phyloP scores from a whole-genome alignment of 2,329 filamentous ascomycete species.

The Aspergillus sp. region DNA sequence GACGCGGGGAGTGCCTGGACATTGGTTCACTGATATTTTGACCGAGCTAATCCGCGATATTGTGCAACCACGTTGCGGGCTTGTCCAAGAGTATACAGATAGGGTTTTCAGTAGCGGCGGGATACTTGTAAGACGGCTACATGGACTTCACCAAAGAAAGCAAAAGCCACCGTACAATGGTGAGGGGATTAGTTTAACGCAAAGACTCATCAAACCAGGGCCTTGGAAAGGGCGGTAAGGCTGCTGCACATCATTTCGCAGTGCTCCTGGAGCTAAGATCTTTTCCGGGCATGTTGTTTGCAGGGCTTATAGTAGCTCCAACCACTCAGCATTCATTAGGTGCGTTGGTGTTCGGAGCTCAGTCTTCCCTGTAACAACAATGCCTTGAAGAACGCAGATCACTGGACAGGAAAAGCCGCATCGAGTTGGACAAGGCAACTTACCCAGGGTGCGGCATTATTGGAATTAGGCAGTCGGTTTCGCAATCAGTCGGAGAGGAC shows the following conservation, averaged over 20 bases:
- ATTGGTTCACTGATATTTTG: neutral
- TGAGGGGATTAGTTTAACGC: too few species aligned
- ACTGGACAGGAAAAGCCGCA: conserved; percentile 6
- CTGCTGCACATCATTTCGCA: conserved; percentile 11
- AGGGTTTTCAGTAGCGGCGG: neutral
- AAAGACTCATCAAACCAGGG: neutral
- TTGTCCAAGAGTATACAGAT: neutral
- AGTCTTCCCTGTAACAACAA: neutral
- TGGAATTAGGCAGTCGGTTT: conserved; percentile 1
- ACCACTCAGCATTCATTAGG: neutral
- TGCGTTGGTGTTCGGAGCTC: neutral
- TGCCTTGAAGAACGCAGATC: neutral
- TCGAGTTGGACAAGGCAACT: conserved; percentile 7
- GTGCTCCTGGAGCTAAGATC: neutral
- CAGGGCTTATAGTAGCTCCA: neutral
- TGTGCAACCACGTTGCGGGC: neutral
- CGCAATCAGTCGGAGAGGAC: neutral
- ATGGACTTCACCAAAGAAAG: too few species aligned
- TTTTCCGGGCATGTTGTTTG: neutral
- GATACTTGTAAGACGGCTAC: neutral
- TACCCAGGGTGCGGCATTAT: neutral
- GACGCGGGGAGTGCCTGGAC: neutral
- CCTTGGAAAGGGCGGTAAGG: conserved; percentile 9
- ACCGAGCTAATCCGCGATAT: neutral
- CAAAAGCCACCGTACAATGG: too few species aligned